Base-by-base conservation (phyloP, 345 rosid species). In the Eucalyptus camaldulensis region DNA sequence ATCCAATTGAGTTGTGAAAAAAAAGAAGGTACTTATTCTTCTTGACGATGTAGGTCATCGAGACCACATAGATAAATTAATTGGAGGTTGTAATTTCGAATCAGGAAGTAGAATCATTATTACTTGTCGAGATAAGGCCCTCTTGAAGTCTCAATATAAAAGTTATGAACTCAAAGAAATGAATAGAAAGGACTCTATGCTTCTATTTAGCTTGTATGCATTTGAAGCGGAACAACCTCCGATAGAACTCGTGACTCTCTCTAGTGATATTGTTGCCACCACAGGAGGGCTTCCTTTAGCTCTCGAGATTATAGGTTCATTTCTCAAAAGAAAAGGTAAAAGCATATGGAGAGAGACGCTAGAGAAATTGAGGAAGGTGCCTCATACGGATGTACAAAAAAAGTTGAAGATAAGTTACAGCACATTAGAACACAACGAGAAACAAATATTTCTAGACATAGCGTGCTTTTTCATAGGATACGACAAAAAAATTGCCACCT, bases 261-360 rank as follows among this genome's bases (percentile, higher is more conserved):
- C 81, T 9, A 1, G 22, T 11, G 15, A 76, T 10, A 45, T 88
- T 19, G 87, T 90, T 22, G 27, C 40, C 16, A 51, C 65, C 56
- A 89, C 91, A 76, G 86, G 87, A 21, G 88, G 90, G 6, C 90
- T 88, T 86, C 91, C 91, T 8, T 76, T 90, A 86, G 88, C 90
- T 40, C 47, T 88, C 13, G 51, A 44, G 37, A 40, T 86, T 51
- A 43, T 90, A 67, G 91, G 90, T 69, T 88, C 91, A 27, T 40
- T 40, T 40, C 43, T 14, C n/a, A 13, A 29, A 45, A 62, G 60
- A 44, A 15, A 19, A 33, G 37, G 3, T 33, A 51, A 56, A 16
- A 56, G 49, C 5, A 51, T 56, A 13, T 90, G 91, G 91, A 22
- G 85, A 86, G 72, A 62, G 6, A 51, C 45, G 25, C 29, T 85